Evolutionary conservation across 106 monocot species (phyloP).

Genomic region (Dioscorea zingiberensis): DNA sequence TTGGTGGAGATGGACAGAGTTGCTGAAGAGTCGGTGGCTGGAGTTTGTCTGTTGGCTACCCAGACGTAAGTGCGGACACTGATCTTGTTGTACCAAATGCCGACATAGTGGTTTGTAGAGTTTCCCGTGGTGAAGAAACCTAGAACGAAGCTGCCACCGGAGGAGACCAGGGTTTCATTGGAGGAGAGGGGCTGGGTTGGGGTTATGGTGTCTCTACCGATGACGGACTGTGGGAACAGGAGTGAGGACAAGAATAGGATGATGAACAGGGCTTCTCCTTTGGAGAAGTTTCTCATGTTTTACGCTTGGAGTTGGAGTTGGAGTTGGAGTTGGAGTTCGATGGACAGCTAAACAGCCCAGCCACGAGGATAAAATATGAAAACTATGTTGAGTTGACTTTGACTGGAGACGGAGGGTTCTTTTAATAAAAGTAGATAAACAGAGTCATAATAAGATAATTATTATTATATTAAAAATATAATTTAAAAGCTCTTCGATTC

Average conservation of each 20-base stretch:
- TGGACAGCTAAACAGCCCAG: too few relatives aligned
- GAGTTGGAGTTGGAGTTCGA: too few relatives aligned
- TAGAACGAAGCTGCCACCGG: conserved; percentile 5
- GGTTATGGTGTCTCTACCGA: neutral
- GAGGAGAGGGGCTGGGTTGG: neutral
- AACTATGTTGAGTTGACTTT: too few relatives aligned
- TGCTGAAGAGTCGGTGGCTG: conserved; percentile 9
- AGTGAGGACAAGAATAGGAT: neutral
- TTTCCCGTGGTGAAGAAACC: conserved; percentile 21
- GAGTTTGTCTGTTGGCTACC: conserved; percentile 35
- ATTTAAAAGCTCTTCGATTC: too few relatives aligned
- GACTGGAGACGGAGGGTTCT: too few relatives aligned
- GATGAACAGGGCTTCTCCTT: neutral
- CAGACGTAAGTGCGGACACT: conserved; percentile 15
- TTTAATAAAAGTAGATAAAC: too few relatives aligned
- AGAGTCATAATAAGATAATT: too few relatives aligned
- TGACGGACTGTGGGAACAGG: neutral
- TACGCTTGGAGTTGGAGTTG: neutral
- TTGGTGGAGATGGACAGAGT: conserved; percentile 8
- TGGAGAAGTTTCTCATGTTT: neutral
- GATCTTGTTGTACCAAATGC: conserved; percentile 27
- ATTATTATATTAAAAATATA: too few relatives aligned
- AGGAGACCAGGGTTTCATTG: conserved; percentile 16
- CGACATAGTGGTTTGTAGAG: conserved; percentile 13
- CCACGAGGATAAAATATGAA: too few relatives aligned